A percentile compares a stretch with the other conserved stretches of the same genome.
Conservation (phyloP, 1,139 yeast genomes). For the Lipomyces yarrowii region DNA sequence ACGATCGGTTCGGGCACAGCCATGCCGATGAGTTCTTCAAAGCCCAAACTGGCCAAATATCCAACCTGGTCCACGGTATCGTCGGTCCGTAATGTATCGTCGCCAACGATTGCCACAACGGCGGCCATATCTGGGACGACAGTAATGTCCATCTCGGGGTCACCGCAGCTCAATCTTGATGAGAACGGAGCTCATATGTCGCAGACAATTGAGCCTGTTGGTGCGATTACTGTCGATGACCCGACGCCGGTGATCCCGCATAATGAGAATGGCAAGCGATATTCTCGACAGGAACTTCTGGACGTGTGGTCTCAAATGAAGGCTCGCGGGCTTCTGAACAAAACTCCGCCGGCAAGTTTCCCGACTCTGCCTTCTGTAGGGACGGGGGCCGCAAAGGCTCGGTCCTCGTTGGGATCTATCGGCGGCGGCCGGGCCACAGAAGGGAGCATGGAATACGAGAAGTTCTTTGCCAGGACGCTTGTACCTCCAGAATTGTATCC, state of each 20-base stretch:
- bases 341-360: constrained; percentile 13
- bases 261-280: constrained; percentile 23
- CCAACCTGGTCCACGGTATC: constrained; percentile 19
- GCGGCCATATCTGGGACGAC: constrained; percentile 3
- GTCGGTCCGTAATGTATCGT: not conserved
- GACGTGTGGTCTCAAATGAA: constrained; percentile 19
- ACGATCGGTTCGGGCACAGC: constrained; percentile 1
- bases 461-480: constrained; percentile 13
- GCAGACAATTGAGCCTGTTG: not conserved
- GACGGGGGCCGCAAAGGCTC: constrained; percentile 9
- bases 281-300: constrained; percentile 25
- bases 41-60: constrained; percentile 11
- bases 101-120: not conserved
- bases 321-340: constrained; percentile 8
- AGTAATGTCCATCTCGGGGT: not conserved
- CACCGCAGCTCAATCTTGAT: not conserved
- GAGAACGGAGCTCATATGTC: not conserved
- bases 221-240: not conserved
- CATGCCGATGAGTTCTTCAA: not conserved
- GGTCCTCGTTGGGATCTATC: constrained; percentile 3
- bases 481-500: constrained; percentile 11
- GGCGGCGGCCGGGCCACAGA: constrained; percentile 9
- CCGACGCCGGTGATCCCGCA: constrained; percentile 8
- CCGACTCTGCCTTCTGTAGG: constrained; percentile 5
- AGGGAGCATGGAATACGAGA: constrained; percentile 13